These are phyloP conservation scores for Albizia julibrissin DNA, from an alignment of 306 rosid species.

Conservation along the genomic window DNA sequence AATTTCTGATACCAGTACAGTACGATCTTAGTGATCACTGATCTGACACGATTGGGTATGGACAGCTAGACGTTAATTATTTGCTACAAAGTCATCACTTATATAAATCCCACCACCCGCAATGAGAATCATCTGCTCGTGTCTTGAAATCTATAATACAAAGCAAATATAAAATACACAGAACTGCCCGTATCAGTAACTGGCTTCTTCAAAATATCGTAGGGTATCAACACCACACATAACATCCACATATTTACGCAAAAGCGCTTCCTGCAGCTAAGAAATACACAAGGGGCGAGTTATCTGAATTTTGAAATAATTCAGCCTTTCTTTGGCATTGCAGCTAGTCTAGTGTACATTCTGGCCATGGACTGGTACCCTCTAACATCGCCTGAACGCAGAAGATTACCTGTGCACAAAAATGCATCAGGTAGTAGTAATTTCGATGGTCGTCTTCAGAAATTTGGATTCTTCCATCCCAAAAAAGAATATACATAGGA, in stretches of 20 bases:
- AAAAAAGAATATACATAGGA: too few relatives aligned
- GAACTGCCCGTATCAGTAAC: conserved; percentile 16
- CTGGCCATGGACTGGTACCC: conserved; percentile 96
- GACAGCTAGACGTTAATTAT: not conserved
- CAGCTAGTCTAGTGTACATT: conserved; percentile 96
- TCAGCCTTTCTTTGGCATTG: conserved; percentile 98
- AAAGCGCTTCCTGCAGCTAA: not conserved
- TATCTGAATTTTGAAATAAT: conserved; percentile 18
- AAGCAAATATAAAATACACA: conserved; percentile 27
- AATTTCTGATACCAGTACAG: not conserved
- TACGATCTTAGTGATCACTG: not conserved
- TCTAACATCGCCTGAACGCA: conserved; percentile 85
- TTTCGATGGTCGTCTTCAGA: too few relatives aligned
- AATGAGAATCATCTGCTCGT: conserved; percentile 7
- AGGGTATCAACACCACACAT: not conserved
- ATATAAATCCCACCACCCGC: conserved; percentile 21
- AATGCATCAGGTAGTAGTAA: not conserved
- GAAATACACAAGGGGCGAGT: conserved; percentile 27
- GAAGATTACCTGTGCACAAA: conserved; percentile 72
- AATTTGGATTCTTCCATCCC: too few relatives aligned
- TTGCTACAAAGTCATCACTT: conserved; percentile 13
- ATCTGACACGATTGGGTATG: not conserved
- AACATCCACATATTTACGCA: not conserved
- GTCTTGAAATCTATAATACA: conserved; percentile 33
- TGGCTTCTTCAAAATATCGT: conserved; percentile 12